Percentiles rank a stretch among this genome's conserved stretches.
These are phyloP conservation scores for Dimargaris xerosporica DNA, from an alignment of 192 early-diverging fungal genomes.

Conservation along the genomic window DNA sequence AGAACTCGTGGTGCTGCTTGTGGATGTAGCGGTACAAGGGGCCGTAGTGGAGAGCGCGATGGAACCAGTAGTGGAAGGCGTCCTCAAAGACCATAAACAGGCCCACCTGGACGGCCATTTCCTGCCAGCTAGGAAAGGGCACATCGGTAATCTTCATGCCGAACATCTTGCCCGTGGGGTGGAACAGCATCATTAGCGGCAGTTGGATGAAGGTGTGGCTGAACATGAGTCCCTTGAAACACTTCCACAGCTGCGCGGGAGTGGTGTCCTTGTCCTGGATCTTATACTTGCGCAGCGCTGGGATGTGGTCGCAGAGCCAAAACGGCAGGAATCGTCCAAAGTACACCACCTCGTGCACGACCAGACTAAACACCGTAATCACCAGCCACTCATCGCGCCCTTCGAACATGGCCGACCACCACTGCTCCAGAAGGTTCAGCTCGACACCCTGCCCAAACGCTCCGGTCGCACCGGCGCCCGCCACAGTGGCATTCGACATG, in stretches of 20 bases:
- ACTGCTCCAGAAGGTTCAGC: conserved; percentile 30
- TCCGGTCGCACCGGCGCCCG: neutral
- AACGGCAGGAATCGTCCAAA: conserved; percentile 88
- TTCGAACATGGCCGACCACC: conserved; percentile 48
- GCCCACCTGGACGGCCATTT: conserved; percentile 44
- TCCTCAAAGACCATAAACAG: conserved; percentile 80
- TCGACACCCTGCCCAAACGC: neutral
- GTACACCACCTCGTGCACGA: conserved; percentile 82
- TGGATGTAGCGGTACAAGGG: conserved; percentile 81
- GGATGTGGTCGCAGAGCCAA: conserved; percentile 69
- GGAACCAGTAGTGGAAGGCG: conserved; percentile 81
- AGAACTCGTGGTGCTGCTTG: conserved; percentile 88
- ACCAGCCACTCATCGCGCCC: conserved; percentile 54
- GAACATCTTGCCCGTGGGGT: conserved; percentile 63
- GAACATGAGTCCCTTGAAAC: conserved; percentile 49
- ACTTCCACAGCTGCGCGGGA: conserved; percentile 50
- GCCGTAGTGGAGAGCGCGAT: conserved; percentile 77
- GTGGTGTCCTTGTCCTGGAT: conserved; percentile 70
- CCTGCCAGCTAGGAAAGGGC: conserved; percentile 66
- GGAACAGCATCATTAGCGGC: conserved; percentile 78
- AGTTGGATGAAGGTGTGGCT: conserved; percentile 69
- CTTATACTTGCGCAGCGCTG: conserved; percentile 74
- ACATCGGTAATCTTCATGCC: conserved; percentile 72
- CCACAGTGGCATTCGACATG: neutral
- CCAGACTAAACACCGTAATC: conserved; percentile 58